phyloP scores from a whole-genome alignment of 2,329 filamentous ascomycete genomes.

The Aureobasidium sp. region DNA sequence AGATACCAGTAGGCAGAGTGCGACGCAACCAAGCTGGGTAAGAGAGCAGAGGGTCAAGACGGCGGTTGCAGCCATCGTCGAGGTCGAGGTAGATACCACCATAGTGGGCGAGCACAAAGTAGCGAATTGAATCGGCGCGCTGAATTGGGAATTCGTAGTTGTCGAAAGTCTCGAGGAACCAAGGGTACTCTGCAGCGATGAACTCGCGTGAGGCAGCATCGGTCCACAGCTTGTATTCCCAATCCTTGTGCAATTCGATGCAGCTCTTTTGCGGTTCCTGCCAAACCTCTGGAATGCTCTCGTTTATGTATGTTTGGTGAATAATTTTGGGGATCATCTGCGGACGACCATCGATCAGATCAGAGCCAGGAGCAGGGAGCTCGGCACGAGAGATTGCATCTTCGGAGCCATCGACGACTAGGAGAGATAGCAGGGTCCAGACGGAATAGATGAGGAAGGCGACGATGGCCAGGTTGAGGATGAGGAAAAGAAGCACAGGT shows the following conservation, averaged over 20 bases:
- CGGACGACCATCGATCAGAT: constrained; percentile 45
- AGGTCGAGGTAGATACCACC: constrained; percentile 77
- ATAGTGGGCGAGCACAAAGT: constrained; percentile 68
- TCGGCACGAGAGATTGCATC: constrained; percentile 61
- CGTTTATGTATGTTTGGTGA: constrained; percentile 68
- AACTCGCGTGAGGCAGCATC: constrained; percentile 61
- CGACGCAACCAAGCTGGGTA: constrained; percentile 64
- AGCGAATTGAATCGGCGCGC: constrained; percentile 64
- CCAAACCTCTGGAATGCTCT: constrained; percentile 61
- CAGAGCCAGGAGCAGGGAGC: constrained; percentile 56
- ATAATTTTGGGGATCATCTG: constrained; percentile 68
- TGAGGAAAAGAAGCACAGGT: constrained; percentile 53
- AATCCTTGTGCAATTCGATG: constrained; percentile 58
- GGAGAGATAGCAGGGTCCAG: constrained; percentile 61
- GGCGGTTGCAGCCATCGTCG: constrained; percentile 61
- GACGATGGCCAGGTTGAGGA: constrained; percentile 57
- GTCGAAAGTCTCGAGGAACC: constrained; percentile 62
- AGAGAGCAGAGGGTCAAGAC: constrained; percentile 58
- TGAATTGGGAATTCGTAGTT: constrained; percentile 64
- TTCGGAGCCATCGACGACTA: constrained; percentile 57
- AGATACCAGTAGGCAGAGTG: constrained; percentile 68
- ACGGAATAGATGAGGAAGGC: constrained; percentile 57
- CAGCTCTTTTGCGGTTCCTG: constrained; percentile 56
- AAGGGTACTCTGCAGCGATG: constrained; percentile 64
- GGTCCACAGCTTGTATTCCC: constrained; percentile 78